A percentile compares a stretch with the other conserved stretches of the same genome.
Evolutionary conservation across 495 filamentous ascomycete species (phyloP).

Genomic region (Aspergillus affinis): DNA sequence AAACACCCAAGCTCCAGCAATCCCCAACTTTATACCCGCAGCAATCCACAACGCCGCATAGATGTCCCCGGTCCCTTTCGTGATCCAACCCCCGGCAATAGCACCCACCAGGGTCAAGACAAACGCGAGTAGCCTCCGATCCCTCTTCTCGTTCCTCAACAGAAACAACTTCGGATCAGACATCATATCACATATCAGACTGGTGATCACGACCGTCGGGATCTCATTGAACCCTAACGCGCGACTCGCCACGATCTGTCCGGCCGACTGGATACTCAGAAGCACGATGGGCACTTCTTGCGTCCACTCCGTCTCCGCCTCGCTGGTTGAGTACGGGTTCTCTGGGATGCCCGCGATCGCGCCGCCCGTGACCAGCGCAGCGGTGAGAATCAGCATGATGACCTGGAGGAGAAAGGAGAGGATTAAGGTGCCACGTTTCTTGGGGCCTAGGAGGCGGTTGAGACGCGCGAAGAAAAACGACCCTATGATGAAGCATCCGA

Average conservation of each 20-base stretch:
- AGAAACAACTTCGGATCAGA: slow-evolving; percentile 56
- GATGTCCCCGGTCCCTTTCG: slow-evolving; percentile 49
- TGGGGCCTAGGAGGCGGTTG: slow-evolving; percentile 28
- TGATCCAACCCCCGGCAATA: slow-evolving; percentile 64
- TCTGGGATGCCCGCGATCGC: slow-evolving; percentile 37
- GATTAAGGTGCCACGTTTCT: slow-evolving; percentile 48
- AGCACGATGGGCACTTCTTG: slow-evolving; percentile 54
- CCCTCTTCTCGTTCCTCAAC: slow-evolving; percentile 61
- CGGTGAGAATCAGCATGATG: slow-evolving; percentile 52
- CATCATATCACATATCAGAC: slow-evolving; percentile 62
- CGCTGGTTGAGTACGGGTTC: slow-evolving; percentile 1
- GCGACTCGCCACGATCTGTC: slow-evolving; percentile 64
- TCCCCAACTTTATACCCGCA: slow-evolving; percentile 50
- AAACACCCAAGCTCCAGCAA: slow-evolving; percentile 39
- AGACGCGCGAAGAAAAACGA: slow-evolving; percentile 45
- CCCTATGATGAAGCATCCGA: slow-evolving; percentile 52
- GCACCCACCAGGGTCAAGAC: slow-evolving; percentile 57
- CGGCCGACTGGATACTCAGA: slow-evolving; percentile 66
- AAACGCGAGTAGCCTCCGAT: slow-evolving; percentile 57
- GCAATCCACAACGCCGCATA: slow-evolving; percentile 54
- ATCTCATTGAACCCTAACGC: slow-evolving; percentile 65
- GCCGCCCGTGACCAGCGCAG: slow-evolving; percentile 48
- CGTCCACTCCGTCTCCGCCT: slow-evolving; percentile 19
- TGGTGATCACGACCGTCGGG: slow-evolving; percentile 70
- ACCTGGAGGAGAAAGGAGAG: slow-evolving; percentile 56